Percentiles rank a stretch among this genome's conserved stretches.
phyloP scores from a whole-genome alignment of 2,329 filamentous ascomycete genomes.

The Purpureocillium takamizusanense region DNA sequence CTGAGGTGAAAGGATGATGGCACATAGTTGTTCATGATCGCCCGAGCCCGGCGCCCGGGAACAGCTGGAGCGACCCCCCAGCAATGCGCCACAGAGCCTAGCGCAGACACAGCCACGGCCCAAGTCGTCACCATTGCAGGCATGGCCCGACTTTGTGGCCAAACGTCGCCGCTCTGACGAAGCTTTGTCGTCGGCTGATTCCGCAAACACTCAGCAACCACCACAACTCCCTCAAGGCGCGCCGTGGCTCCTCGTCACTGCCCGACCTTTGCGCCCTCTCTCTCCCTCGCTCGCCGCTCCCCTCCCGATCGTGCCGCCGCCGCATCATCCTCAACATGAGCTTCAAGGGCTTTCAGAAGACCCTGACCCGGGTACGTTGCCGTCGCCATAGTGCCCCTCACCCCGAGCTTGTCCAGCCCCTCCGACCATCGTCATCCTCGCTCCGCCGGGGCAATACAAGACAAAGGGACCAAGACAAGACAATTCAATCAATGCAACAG shows the following conservation, averaged over 20 bases:
- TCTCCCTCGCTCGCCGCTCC: background rate
- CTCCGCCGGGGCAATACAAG: background rate
- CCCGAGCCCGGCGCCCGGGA: no score
- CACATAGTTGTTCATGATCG: no score
- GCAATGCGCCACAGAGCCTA: constrained; percentile 8
- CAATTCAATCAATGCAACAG: background rate
- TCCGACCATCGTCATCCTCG: background rate
- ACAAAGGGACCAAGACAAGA: no score
- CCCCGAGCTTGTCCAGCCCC: constrained; percentile 4
- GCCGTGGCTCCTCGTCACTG: background rate
- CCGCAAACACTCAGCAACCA: no score
- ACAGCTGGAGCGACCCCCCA: no score
- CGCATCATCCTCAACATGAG: constrained; percentile 55
- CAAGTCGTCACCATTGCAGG: constrained; percentile 20
- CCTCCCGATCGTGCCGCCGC: background rate
- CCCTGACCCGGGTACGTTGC: constrained; percentile 65
- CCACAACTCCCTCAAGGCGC: background rate
- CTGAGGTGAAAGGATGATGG: no score
- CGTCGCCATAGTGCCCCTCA: constrained; percentile 18
- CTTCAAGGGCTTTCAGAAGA: constrained; percentile 93
- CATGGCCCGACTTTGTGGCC: background rate
- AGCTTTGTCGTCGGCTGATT: background rate
- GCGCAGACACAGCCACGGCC: constrained; percentile 13
- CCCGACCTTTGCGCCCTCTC: constrained; percentile 1
- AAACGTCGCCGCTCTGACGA: background rate